A percentile compares a stretch with the other conserved stretches of the same genome.
Conservation (phyloP, 2,329 filamentous ascomycete genomes). For the Venturia asperata region DNA sequence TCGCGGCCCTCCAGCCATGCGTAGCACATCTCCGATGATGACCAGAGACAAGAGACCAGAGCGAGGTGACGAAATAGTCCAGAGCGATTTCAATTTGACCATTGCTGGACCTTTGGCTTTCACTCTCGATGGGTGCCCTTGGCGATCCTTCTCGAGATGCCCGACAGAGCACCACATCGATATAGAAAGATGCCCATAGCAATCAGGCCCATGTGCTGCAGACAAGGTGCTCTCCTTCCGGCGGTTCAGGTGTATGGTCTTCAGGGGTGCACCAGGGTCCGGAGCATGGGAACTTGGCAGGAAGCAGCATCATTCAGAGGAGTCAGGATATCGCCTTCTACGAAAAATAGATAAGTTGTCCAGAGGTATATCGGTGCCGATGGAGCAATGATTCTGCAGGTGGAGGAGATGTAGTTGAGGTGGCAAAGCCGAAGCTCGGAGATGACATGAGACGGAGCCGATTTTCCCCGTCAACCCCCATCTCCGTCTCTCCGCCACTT, state of each 20-base stretch:
- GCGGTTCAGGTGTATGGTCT: neutral
- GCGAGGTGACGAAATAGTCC: neutral
- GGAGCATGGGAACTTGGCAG: neutral
- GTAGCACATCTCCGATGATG: neutral
- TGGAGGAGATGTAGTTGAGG: neutral
- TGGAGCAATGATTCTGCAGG: neutral
- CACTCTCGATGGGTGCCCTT: neutral
- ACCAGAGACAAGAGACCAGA: neutral
- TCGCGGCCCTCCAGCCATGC: neutral
- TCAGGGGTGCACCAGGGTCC: neutral
- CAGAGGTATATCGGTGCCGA: neutral
- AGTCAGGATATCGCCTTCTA: neutral
- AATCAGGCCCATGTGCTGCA: neutral
- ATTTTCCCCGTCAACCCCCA: neutral
- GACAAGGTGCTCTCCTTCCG: neutral
- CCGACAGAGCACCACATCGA: neutral
- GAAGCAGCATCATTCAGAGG: neutral
- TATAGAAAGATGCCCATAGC: neutral
- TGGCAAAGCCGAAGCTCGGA: neutral
- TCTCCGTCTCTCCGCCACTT: neutral
- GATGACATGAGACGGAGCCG: neutral
- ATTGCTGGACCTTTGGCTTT: neutral
- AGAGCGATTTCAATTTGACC: neutral
- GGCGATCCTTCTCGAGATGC: neutral
- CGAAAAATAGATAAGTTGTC: neutral